A percentile compares a stretch with the other conserved stretches of the same genome.
Conservation (phyloP, 2,329 filamentous ascomycete genomes). For the Penicillium paneum region DNA sequence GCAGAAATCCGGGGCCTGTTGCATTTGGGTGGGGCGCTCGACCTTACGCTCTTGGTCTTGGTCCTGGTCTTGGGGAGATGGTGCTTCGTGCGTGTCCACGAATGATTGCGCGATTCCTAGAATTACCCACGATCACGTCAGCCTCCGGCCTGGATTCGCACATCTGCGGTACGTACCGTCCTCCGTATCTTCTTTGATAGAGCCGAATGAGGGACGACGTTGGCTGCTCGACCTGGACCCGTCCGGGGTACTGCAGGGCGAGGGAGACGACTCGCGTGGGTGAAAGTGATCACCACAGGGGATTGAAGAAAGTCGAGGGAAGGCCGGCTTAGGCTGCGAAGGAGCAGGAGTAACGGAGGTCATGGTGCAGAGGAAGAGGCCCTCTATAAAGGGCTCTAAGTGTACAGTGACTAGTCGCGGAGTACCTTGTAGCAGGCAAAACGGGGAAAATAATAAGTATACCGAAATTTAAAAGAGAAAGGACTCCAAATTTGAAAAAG, state of each 20-base stretch:
- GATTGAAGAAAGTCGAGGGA: slow-evolving; percentile 21
- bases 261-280: slow-evolving; percentile 35
- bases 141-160: not conserved
- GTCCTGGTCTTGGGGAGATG: slow-evolving; percentile 20
- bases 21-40: slow-evolving; percentile 29
- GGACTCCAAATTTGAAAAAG: slow-evolving; percentile 29
- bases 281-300: slow-evolving; percentile 22
- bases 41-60: slow-evolving; percentile 20
- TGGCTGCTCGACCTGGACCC: slow-evolving; percentile 40
- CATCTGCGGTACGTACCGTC: slow-evolving; percentile 33
- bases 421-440: slow-evolving; percentile 9
- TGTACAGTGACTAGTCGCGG: slow-evolving; percentile 9
- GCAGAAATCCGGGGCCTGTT: slow-evolving; percentile 43
- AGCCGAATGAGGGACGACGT: slow-evolving; percentile 42
- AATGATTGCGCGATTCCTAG: slow-evolving; percentile 46
- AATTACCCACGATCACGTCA: slow-evolving; percentile 5
- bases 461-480: slow-evolving; percentile 17
- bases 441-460: slow-evolving; percentile 14
- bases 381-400: slow-evolving; percentile 26
- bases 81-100: slow-evolving; percentile 38
- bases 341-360: slow-evolving; percentile 24
- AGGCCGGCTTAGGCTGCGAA: slow-evolving; percentile 25
- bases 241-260: slow-evolving; percentile 34
- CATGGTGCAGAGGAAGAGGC: slow-evolving; percentile 28
- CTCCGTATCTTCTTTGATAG: slow-evolving; percentile 43